These are phyloP conservation scores for Plenodomus lindquistii DNA, from an alignment of 2,329 filamentous ascomycete species.

Conservation along the genomic window DNA sequence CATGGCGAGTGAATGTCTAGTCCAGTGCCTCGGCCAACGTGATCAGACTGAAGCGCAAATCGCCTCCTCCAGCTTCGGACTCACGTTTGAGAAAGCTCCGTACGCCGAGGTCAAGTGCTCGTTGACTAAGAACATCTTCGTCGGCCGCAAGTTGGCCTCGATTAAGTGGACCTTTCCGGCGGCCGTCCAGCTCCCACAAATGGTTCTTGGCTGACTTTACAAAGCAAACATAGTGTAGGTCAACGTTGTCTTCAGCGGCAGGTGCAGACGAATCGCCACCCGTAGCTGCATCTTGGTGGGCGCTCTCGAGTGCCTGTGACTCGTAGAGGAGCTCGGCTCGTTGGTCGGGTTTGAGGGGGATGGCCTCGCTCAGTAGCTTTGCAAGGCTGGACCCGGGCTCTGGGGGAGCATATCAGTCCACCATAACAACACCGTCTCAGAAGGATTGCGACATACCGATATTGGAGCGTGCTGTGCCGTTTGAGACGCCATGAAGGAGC, in stretches of 20 bases:
- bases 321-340: conserved; percentile 78
- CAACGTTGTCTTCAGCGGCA: conserved; percentile 76
- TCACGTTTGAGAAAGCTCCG: conserved; percentile 63
- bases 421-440: background rate
- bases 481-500: conserved; percentile 79
- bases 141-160: conserved; percentile 52
- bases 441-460: conserved; percentile 28
- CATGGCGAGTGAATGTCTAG: conserved; percentile 11
- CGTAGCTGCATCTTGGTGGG: conserved; percentile 76
- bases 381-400: conserved; percentile 61
- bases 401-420: conserved; percentile 27
- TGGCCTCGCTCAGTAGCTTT: conserved; percentile 69
- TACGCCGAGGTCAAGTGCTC: conserved; percentile 73
- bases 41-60: conserved; percentile 66
- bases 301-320: conserved; percentile 72
- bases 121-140: conserved; percentile 64
- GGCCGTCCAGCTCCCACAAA: conserved; percentile 81
- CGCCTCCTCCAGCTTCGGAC: conserved; percentile 57
- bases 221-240: conserved; percentile 95
- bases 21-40: conserved; percentile 63
- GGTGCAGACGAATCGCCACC: conserved; percentile 80
- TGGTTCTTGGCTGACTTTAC: conserved; percentile 71
- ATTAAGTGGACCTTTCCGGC: conserved; percentile 72
- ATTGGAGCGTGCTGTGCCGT: conserved; percentile 67
- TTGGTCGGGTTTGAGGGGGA: conserved; percentile 66